Percentiles rank a stretch among this genome's conserved stretches.
phyloP scores from a whole-genome alignment of 257 asterid genomes.

The Vinca minor region DNA sequence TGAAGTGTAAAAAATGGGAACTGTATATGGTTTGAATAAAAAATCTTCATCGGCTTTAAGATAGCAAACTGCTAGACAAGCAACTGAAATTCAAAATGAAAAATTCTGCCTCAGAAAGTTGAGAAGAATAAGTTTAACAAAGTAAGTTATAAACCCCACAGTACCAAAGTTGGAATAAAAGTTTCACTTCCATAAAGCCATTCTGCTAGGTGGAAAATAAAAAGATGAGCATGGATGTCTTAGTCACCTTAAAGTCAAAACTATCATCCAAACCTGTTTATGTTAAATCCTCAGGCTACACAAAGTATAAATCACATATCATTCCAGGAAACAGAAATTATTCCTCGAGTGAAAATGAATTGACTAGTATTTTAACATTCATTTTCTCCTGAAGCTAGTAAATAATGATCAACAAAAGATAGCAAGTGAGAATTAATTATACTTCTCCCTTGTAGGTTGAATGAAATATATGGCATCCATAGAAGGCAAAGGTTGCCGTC shows the following conservation, averaged over 20 bases:
- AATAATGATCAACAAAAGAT: conserved; percentile 8
- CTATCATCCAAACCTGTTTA: background rate
- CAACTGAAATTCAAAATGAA: background rate
- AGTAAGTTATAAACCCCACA: background rate
- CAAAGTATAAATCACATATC: background rate
- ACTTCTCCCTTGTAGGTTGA: conserved; percentile 95
- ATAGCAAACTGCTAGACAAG: too few species aligned
- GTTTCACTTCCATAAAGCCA: background rate
- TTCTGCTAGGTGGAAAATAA: background rate
- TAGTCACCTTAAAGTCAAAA: background rate
- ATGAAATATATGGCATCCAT: conserved; percentile 91
- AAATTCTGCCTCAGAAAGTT: too few species aligned
- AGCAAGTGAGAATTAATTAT: conserved; percentile 22
- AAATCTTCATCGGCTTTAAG: too few species aligned
- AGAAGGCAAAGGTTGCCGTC: conserved; percentile 93
- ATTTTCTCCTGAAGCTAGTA: conserved; percentile 1
- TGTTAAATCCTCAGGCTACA: background rate
- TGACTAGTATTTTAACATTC: background rate
- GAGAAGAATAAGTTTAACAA: background rate
- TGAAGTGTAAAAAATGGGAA: background rate
- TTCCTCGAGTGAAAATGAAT: too few species aligned
- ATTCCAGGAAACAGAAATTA: background rate
- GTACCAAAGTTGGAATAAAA: background rate
- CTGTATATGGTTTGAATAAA: background rate
- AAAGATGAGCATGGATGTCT: background rate